Evolutionary conservation across 768 basidiomycete species (phyloP).

Genomic region (Cystobasidium ongulense): DNA sequence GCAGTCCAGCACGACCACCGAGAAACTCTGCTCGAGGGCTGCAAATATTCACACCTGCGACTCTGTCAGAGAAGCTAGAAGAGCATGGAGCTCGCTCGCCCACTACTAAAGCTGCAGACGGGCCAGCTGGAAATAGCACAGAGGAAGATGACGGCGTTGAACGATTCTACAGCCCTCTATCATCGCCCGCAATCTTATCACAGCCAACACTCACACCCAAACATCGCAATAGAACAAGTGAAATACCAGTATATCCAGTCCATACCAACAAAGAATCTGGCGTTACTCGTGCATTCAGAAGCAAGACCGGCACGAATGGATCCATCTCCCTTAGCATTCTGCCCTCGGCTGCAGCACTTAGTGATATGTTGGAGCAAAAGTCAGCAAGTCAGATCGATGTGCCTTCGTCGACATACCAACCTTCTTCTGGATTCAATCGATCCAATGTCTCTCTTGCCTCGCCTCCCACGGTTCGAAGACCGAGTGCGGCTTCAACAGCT

Average conservation of each 20-base stretch:
- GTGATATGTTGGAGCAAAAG: not conserved
- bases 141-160: not conserved
- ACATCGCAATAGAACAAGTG: not conserved
- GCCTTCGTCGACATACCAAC: not conserved
- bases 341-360: not conserved
- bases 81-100: not conserved
- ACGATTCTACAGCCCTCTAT: not conserved
- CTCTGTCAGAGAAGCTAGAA: not conserved
- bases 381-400: not conserved
- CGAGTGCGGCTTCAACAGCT: not conserved
- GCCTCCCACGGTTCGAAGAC: not conserved
- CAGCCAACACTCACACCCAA: not conserved
- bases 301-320: not conserved
- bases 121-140: not conserved
- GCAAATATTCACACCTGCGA: not conserved
- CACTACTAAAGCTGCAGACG: too few species aligned
- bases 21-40: conserved; percentile 4
- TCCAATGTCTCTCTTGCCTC: not conserved
- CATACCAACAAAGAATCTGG: not conserved
- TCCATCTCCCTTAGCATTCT: not conserved
- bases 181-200: not conserved
- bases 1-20: not conserved
- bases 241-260: not conserved
- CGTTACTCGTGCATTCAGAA: not conserved
- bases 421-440: not conserved